Base-by-base conservation (phyloP, 345 rosid species). In the Euphorbia tirucalli region DNA sequence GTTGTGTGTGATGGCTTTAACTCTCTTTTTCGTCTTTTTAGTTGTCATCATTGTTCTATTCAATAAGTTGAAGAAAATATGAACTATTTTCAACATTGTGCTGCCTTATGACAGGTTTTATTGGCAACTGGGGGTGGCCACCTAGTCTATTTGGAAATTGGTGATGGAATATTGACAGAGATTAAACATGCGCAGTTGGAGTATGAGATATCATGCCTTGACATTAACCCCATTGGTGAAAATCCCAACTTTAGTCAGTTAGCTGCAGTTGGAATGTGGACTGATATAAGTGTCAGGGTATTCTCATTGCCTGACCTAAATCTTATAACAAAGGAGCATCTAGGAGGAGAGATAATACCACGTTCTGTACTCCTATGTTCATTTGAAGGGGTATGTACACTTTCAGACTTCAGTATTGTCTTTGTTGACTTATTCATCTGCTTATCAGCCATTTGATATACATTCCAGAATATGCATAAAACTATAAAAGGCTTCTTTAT, bases 251-350 rank as follows among this genome's bases (percentile, higher is more conserved):
- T 70, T 75, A 93, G 98, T 75, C 93, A 91, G 74, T 82, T 91
- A 75, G 98, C 96, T 78, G 93, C 87, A n/a, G 97, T 92, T 68
- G 98, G 98, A 72, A 94, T 92, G 98, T 94, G 98, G 98, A 94
- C 96, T 8, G 95, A 92, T 74, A 89, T 89, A 75, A 90, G 92
- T 82, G 96, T 94, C 75, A 86, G 86, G 77, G 85, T 90, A 68
- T 89, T 92, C 72, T 87, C 88, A 31, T 88, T 90, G 55, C 97
- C 97, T 7, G 89, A 88, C 71, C 83, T 94, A 83, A 92, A 85
- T 84, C 90, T 90, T 52, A 81, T 94, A 31, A 89, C 93, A 27
- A 90, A 89, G 82, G 96, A 90, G 83, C 83, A 83, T 73, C 69
- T 94, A 82, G 97, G 96, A 68, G 98, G 98, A 78, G 97, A 94